These are phyloP conservation scores for Cucurbitaria berberidis DNA, from an alignment of 2,329 filamentous ascomycete genomes.

Conservation along the genomic window DNA sequence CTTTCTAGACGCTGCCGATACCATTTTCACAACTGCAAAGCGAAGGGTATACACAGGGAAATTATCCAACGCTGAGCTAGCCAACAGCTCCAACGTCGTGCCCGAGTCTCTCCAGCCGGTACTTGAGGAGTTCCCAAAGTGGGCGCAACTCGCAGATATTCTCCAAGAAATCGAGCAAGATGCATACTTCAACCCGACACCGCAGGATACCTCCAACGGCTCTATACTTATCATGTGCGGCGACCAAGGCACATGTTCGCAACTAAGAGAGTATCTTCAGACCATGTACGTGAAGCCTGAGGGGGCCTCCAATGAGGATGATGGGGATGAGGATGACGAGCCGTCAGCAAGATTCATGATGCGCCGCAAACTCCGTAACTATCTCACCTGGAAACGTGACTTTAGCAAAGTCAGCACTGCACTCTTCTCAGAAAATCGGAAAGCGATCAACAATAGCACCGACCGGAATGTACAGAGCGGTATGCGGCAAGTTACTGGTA, in stretches of 20 bases:
- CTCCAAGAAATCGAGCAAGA: constrained; percentile 93
- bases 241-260: constrained; percentile 82
- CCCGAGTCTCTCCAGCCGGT: constrained; percentile 75
- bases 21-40: constrained; percentile 90
- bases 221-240: constrained; percentile 95
- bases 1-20: constrained; percentile 92
- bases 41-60: constrained; percentile 82
- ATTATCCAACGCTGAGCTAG: constrained; percentile 63
- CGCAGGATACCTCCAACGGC: constrained; percentile 85
- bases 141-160: constrained; percentile 85
- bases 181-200: constrained; percentile 78
- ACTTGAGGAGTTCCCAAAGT: constrained; percentile 94
- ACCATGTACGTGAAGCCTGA: constrained; percentile 78
- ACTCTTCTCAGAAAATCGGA: constrained; percentile 81
- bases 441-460: constrained; percentile 70
- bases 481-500: constrained; percentile 57
- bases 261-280: constrained; percentile 88
- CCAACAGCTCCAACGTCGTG: constrained; percentile 55
- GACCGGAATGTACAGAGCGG: constrained; percentile 60
- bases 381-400: constrained; percentile 87
- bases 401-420: constrained; percentile 84
- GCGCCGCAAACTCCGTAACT: constrained; percentile 83
- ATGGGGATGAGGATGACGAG: constrained; percentile 61
- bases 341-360: constrained; percentile 87
- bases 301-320: constrained; percentile 52